Base-by-base conservation (phyloP, 139 green algal species). In the Pedinophyceae sp. region DNA sequence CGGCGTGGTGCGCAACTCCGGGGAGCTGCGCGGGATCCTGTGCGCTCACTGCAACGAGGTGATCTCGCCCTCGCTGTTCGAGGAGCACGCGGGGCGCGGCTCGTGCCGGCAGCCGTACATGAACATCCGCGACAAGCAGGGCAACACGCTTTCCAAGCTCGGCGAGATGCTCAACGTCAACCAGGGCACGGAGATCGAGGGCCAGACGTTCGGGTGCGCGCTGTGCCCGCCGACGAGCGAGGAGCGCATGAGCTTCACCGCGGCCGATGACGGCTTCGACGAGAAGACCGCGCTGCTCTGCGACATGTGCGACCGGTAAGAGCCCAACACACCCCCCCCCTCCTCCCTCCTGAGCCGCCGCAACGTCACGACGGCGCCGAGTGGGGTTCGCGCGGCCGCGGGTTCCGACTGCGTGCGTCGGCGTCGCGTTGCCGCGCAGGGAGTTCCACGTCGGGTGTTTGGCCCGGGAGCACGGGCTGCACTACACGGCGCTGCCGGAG, bases 371-470 rank as follows among this genome's bases (percentile, higher is more conserved):
- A 76, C n/a, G 61, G 61, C 3, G 68, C 69, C 17, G 68, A 76
- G 67, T 55, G 78, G 24, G 53, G 78, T 7, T 76, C 69, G n/a
- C n/a, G n/a, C n/a, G n/a, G n/a, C n/a, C n/a, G n/a, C n/a, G n/a
- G n/a, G n/a, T n/a, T n/a, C n/a, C n/a, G n/a, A n/a, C n/a, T n/a
- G n/a, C n/a, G n/a, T n/a, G n/a, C n/a, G n/a, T n/a, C 43, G 78
- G 68, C 52, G 68, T 78, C n/a, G 55, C 60, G 1, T 76, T 69
- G 51, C 68, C 68, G 7, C 29, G 51, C 17, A 66, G 62, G 3
- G n/a, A n/a, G n/a, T 73, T 76, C 25, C 68, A 76, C 56, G n/a
- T 77, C 17, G 20, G 50, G 23, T 75, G 68, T 54, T 20, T 76
- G 7, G 61, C 53, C 16, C 26, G 76, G 29, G 39, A 74, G 28